Evolutionary conservation across 768 basidiomycete species (phyloP).

Genomic region (Termitomyces titanicus): DNA sequence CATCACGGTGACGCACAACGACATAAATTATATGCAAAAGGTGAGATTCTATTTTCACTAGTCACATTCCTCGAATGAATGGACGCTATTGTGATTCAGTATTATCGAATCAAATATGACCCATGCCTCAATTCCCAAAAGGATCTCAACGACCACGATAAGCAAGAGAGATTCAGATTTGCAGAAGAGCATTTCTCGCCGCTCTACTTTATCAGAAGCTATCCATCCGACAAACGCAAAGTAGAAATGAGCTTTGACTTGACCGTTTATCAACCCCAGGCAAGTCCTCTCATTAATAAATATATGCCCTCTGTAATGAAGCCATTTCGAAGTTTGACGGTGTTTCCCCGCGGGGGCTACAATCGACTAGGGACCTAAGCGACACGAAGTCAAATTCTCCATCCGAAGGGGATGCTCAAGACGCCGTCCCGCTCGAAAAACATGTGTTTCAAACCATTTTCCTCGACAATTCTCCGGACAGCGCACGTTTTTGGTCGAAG

Average conservation of each 20-base stretch:
- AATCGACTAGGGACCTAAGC: not conserved
- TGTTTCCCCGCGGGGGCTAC: constrained; percentile 14
- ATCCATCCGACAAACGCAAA: constrained; percentile 38
- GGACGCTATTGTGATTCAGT: constrained; percentile 19
- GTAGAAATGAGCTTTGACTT: constrained; percentile 53
- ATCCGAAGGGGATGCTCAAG: constrained; percentile 7
- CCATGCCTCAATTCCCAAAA: constrained; percentile 26
- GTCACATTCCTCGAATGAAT: not conserved
- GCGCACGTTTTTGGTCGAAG: constrained; percentile 37
- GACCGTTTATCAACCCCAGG: constrained; percentile 45
- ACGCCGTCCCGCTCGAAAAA: constrained; percentile 28
- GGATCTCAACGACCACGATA: constrained; percentile 21
- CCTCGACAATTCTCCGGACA: constrained; percentile 36
- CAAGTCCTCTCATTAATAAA: constrained; percentile 10
- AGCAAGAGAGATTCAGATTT: constrained; percentile 28
- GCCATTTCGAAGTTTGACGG: constrained; percentile 20
- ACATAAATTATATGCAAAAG: constrained; percentile 43
- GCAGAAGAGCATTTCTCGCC: constrained; percentile 38
- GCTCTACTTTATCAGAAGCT: constrained; percentile 43
- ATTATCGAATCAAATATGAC: constrained; percentile 37
- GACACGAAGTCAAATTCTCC: not conserved
- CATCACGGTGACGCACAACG: constrained; percentile 49
- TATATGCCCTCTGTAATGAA: not conserved
- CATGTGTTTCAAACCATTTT: constrained; percentile 53
- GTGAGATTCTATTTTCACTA: constrained; percentile 15